Conservation (phyloP, 345 rosid species). For the Syzygium jambos region DNA sequence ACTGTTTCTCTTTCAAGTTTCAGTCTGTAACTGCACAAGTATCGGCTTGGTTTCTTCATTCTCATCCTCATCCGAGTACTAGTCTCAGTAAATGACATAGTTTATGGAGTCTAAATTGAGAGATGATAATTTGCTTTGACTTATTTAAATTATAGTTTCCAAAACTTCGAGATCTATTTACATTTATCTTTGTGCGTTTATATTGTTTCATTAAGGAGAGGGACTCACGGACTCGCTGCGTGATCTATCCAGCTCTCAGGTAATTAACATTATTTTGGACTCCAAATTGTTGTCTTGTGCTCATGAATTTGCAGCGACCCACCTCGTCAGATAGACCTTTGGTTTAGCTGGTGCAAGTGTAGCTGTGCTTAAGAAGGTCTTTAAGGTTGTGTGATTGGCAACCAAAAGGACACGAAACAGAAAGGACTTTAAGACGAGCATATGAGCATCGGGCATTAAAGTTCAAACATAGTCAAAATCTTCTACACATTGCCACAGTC, state of each 20-base stretch:
- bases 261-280: conserved; percentile 12
- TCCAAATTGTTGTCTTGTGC: not conserved
- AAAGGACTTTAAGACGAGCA: not conserved
- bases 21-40: not conserved
- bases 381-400: not conserved
- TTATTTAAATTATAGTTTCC: not conserved
- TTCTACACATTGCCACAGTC: not conserved
- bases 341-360: not conserved
- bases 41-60: not conserved
- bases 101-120: not conserved
- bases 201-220: conserved; percentile 46
- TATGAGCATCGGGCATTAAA: not conserved
- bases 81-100: not conserved
- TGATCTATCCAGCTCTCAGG: conserved; percentile 78
- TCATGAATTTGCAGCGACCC: not conserved
- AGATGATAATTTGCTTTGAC: not conserved
- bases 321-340: not conserved
- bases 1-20: not conserved
- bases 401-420: not conserved
- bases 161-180: not conserved
- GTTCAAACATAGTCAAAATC: not conserved
- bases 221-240: conserved; percentile 79
- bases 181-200: not conserved
- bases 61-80: not conserved
- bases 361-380: not conserved